Percentiles rank a stretch among this genome's conserved stretches.
These are phyloP conservation scores for Flaveria floridana DNA, from an alignment of 140 eudicot species.

Conservation along the genomic window DNA sequence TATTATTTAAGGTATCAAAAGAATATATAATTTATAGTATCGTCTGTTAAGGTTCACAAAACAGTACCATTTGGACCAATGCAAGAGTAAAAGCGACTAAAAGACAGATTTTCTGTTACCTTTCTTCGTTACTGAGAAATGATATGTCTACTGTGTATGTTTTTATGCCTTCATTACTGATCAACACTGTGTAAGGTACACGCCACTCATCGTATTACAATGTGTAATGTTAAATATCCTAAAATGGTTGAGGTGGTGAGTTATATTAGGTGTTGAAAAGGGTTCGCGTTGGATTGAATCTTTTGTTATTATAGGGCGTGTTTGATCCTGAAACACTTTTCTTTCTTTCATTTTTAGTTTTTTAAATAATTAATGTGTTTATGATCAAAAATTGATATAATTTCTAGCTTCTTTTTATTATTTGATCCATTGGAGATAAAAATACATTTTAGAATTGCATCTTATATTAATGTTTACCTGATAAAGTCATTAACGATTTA, in stretches of 20 bases:
- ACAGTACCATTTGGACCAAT: background rate
- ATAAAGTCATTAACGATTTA: background rate
- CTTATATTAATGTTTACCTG: no score
- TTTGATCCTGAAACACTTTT: background rate
- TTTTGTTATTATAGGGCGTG: background rate
- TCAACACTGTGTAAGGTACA: background rate
- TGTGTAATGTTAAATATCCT: background rate
- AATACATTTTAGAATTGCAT: background rate
- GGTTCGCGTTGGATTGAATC: background rate
- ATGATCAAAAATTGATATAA: background rate
- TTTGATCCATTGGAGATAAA: background rate
- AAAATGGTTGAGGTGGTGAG: background rate
- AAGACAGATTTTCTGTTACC: background rate
- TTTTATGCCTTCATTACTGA: background rate
- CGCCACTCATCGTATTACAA: background rate
- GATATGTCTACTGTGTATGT: background rate
- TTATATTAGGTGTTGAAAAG: background rate
- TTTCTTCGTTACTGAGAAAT: background rate
- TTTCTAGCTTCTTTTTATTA: background rate
- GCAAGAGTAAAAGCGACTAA: background rate
- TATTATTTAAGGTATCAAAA: conserved; percentile 14
- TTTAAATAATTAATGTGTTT: background rate
- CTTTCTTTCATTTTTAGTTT: background rate
- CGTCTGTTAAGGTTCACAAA: background rate
- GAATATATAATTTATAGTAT: background rate